Evolutionary conservation across 441 rosid genomes (phyloP).

Genomic region (Hura crepitans): DNA sequence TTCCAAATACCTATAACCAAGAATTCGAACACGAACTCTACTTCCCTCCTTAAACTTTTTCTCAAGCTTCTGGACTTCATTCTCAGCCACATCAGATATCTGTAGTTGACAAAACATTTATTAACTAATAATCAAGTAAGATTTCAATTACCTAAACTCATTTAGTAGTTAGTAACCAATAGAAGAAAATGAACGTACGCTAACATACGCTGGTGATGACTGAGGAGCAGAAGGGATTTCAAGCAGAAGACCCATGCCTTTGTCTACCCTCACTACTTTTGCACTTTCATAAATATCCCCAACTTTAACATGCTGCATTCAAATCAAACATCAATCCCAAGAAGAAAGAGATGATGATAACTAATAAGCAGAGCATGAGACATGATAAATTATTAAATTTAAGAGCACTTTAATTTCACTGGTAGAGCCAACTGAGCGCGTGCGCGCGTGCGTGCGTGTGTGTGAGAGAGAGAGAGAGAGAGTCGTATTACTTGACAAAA

Average conservation of each 20-base stretch:
- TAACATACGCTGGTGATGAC: slow-evolving; percentile 74
- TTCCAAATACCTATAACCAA: slow-evolving; percentile 80
- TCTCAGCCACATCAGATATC: slow-evolving; percentile 85
- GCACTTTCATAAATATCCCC: slow-evolving; percentile 83
- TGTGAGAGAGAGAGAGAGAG: too few relatives aligned
- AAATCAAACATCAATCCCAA: slow-evolving; percentile 18
- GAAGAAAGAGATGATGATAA: not conserved
- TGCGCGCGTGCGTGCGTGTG: too few relatives aligned
- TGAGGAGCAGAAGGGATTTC: slow-evolving; percentile 73
- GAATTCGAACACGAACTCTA: slow-evolving; percentile 77
- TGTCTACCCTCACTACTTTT: slow-evolving; percentile 84
- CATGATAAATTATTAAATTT: not conserved
- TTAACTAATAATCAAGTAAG: slow-evolving; percentile 25
- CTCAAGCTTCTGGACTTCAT: slow-evolving; percentile 71
- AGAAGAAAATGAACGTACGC: slow-evolving; percentile 45
- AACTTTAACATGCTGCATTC: slow-evolving; percentile 59
- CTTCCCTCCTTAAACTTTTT: slow-evolving; percentile 81
- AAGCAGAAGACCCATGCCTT: slow-evolving; percentile 78
- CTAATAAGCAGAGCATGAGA: not conserved
- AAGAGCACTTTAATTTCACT: not conserved
- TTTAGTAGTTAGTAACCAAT: slow-evolving; percentile 20
- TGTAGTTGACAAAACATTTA: slow-evolving; percentile 27
- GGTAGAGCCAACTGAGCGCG: not conserved
- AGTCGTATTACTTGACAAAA: not conserved
- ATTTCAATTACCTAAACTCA: slow-evolving; percentile 13